Percentiles rank a stretch among this genome's conserved stretches.
Evolutionary conservation across 768 basidiomycete species (phyloP).

Genomic region (Xerocomellus chrysenteron): DNA sequence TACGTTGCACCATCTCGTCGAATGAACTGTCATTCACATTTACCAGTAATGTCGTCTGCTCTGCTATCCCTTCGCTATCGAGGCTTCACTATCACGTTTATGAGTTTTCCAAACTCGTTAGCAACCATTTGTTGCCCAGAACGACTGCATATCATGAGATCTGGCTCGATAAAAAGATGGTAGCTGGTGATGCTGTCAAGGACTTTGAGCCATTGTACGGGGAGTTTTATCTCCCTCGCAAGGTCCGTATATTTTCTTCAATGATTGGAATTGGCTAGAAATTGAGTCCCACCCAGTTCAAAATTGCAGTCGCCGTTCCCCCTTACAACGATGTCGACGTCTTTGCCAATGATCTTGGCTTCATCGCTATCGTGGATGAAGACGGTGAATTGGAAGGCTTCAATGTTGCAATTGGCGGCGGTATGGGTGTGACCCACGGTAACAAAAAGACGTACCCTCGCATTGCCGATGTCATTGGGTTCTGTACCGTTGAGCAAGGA

Average conservation of each 20-base stretch:
- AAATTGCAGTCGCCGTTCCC: conserved; percentile 94
- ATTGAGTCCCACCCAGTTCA: conserved; percentile 61
- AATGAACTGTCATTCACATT: conserved; percentile 4
- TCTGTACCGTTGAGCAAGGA: conserved; percentile 87
- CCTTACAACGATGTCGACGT: conserved; percentile 96
- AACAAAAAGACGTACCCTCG: conserved; percentile 99
- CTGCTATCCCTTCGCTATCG: conserved; percentile 89
- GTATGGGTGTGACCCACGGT: conserved; percentile 99
- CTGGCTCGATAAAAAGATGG: conserved; percentile 96
- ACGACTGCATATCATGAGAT: conserved; percentile 98
- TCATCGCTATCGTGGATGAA: conserved; percentile 86
- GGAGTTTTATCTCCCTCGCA: conserved; percentile 93
- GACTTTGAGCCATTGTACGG: conserved; percentile 98
- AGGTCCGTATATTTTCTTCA: conserved; percentile 48
- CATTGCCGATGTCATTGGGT: conserved; percentile 82
- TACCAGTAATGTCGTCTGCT: conserved; percentile 82
- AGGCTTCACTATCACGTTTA: conserved; percentile 80
- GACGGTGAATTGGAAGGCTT: conserved; percentile 83
- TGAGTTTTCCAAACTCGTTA: conserved; percentile 79
- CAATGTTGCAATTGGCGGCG: conserved; percentile 92
- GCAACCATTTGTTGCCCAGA: conserved; percentile 82
- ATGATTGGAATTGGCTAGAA: not conserved
- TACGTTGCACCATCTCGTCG: conserved; percentile 29
- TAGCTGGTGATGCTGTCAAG: conserved; percentile 90
- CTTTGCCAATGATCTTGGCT: conserved; percentile 94